Conservation (phyloP, 768 basidiomycete species). For the Terana coerulea region DNA sequence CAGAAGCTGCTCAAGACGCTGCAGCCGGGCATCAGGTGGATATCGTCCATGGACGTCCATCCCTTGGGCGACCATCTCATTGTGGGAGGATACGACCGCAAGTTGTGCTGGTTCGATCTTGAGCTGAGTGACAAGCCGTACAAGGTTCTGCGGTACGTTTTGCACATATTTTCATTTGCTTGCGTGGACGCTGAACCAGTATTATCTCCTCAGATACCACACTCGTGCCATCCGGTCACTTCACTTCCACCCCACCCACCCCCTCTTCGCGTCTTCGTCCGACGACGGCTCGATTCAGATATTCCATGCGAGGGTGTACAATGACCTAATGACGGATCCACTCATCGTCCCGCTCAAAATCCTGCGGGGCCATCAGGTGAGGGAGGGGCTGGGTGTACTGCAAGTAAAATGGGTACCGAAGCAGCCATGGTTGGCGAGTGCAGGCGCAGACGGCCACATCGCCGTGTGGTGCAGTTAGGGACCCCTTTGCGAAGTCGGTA, state of each 20-base stretch:
- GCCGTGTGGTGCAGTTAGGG: conserved; percentile 81
- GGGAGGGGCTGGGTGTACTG: conserved; percentile 86
- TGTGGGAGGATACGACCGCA: conserved; percentile 96
- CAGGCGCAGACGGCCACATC: conserved; percentile 88
- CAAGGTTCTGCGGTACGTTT: conserved; percentile 81
- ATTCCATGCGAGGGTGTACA: conserved; percentile 94
- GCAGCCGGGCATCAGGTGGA: conserved; percentile 94
- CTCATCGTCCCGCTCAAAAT: conserved; percentile 98
- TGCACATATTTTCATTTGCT: background rate
- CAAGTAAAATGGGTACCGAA: conserved; percentile 85
- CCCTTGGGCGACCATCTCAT: conserved; percentile 95
- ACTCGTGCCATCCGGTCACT: conserved; percentile 88
- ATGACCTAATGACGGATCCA: conserved; percentile 95
- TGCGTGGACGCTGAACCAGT: background rate
- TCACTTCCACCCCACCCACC: conserved; percentile 91
- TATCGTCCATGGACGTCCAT: conserved; percentile 96
- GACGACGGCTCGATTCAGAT: conserved; percentile 97
- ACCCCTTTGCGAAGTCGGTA: background rate
- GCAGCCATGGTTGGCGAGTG: conserved; percentile 90
- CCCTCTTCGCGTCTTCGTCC: conserved; percentile 93
- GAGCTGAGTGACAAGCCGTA: conserved; percentile 96
- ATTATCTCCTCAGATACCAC: conserved; percentile 94
- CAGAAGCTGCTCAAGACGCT: conserved; percentile 94
- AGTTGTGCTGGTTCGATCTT: conserved; percentile 98
- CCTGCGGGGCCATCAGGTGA: conserved; percentile 83